Evolutionary conservation across 441 rosid genomes (phyloP).

Genomic region (Mallotus repandus): DNA sequence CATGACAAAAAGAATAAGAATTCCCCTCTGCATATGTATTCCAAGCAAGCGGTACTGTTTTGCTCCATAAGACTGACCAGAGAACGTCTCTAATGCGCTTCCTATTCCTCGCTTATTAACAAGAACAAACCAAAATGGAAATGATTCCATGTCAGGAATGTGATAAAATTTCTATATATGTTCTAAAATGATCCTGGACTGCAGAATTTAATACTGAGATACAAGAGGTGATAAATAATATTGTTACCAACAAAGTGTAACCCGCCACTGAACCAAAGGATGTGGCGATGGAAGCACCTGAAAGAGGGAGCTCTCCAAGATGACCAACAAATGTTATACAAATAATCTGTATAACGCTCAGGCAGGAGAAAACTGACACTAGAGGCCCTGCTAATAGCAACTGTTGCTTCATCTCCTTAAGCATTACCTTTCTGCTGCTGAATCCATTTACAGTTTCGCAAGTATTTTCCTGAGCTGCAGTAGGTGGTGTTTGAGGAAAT

Average conservation of each 20-base stretch:
- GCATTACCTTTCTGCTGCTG: conserved; percentile 5
- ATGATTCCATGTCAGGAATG: neutral
- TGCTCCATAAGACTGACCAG: conserved; percentile 50
- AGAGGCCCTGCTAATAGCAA: conserved; percentile 7
- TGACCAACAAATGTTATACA: conserved; percentile 10
- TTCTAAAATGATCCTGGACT: too few relatives aligned
- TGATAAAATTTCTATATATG: neutral
- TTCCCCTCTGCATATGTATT: conserved; percentile 42
- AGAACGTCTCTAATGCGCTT: conserved; percentile 45
- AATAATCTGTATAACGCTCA: neutral
- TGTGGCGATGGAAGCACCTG: conserved; percentile 17
- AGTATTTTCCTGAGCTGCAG: neutral
- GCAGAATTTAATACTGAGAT: too few relatives aligned
- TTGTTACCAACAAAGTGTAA: conserved; percentile 10
- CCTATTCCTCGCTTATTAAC: conserved; percentile 34
- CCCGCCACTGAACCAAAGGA: conserved; percentile 17
- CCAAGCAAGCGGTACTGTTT: conserved; percentile 40
- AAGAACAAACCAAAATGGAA: neutral
- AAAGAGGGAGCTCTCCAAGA: conserved; percentile 17
- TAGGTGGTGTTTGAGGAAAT: neutral
- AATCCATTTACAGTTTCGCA: neutral
- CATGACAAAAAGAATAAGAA: conserved; percentile 36
- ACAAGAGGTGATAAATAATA: neutral
- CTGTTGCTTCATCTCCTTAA: conserved; percentile 16
- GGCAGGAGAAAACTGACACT: neutral